These are phyloP conservation scores for Solanum bukasovii DNA, from an alignment of 257 asterid species.

Conservation along the genomic window DNA sequence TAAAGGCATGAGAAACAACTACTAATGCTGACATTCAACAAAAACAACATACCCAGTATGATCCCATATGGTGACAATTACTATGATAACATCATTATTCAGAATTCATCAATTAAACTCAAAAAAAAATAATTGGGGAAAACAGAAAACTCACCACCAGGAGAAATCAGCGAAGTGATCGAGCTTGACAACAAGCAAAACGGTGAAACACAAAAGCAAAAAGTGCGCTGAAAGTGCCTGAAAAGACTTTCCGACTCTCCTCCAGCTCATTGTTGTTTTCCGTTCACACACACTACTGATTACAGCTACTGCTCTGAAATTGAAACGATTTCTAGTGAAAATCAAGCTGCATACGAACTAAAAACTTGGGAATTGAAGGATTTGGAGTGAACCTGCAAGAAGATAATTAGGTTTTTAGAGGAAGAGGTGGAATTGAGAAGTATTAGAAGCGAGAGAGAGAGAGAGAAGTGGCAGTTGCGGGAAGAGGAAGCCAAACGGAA, in stretches of 20 bases:
- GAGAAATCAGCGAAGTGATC: slow-evolving; percentile 54
- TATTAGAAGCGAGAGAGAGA: background rate
- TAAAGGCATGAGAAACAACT: background rate
- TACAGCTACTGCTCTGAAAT: background rate
- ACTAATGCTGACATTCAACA: background rate
- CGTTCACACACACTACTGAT: background rate
- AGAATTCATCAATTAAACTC: background rate
- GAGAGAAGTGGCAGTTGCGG: background rate
- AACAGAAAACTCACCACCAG: slow-evolving; percentile 65
- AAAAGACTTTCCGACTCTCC: slow-evolving; percentile 75
- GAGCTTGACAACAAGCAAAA: slow-evolving; percentile 76
- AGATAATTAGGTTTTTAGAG: background rate
- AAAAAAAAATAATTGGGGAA: background rate
- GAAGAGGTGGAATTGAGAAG: background rate
- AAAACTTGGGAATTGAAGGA: background rate
- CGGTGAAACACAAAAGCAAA: slow-evolving; percentile 56
- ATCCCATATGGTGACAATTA: background rate
- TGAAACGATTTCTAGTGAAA: background rate
- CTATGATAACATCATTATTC: background rate
- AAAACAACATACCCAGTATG: background rate
- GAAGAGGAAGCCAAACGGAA: background rate
- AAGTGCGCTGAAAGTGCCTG: slow-evolving; percentile 79
- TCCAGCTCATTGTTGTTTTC: slow-evolving; percentile 67
- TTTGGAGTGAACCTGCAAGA: background rate
- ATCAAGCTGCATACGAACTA: background rate